phyloP scores from a whole-genome alignment of 2,329 filamentous ascomycete species.

The Cladosporium austrohemisphaericum region DNA sequence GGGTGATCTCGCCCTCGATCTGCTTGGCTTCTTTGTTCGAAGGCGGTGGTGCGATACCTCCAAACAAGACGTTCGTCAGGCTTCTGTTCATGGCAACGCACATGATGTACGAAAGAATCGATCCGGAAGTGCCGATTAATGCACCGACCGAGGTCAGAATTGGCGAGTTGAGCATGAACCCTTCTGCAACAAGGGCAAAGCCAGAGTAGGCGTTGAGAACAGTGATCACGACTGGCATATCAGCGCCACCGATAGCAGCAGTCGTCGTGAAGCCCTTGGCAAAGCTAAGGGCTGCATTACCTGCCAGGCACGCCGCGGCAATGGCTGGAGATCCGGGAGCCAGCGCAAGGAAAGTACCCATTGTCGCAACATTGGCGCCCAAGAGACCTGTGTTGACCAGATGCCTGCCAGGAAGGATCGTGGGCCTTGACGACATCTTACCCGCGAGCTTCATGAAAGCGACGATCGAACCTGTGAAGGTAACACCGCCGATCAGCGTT shows the following conservation, averaged over 20 bases:
- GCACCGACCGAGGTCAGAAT: conserved; percentile 81
- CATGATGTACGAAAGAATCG: conserved; percentile 81
- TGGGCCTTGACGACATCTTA: conserved; percentile 73
- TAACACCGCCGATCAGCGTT: conserved; percentile 77
- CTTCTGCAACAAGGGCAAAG: conserved; percentile 84
- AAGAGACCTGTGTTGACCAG: conserved; percentile 70
- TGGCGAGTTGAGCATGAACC: conserved; percentile 86
- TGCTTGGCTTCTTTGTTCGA: conserved; percentile 48
- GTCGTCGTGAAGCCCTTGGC: conserved; percentile 85
- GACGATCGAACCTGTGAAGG: conserved; percentile 86
- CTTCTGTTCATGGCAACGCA: conserved; percentile 91
- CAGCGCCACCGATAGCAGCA: conserved; percentile 83
- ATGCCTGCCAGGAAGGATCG: conserved; percentile 69
- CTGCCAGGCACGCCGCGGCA: conserved; percentile 71
- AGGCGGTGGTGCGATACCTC: conserved; percentile 64
- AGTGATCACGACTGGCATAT: conserved; percentile 90
- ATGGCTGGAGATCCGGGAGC: conserved; percentile 75
- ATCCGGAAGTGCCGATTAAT: conserved; percentile 82
- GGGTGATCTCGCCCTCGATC: conserved; percentile 74
- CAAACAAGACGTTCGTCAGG: conserved; percentile 84
- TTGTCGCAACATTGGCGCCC: conserved; percentile 72
- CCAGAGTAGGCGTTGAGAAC: conserved; percentile 88
- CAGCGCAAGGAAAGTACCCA: conserved; percentile 79
- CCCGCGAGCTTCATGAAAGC: conserved; percentile 85
- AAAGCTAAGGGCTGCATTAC: conserved; percentile 75